Base-by-base conservation (phyloP, 2,329 filamentous ascomycete genomes). In the Pezicula neosporulosa region DNA sequence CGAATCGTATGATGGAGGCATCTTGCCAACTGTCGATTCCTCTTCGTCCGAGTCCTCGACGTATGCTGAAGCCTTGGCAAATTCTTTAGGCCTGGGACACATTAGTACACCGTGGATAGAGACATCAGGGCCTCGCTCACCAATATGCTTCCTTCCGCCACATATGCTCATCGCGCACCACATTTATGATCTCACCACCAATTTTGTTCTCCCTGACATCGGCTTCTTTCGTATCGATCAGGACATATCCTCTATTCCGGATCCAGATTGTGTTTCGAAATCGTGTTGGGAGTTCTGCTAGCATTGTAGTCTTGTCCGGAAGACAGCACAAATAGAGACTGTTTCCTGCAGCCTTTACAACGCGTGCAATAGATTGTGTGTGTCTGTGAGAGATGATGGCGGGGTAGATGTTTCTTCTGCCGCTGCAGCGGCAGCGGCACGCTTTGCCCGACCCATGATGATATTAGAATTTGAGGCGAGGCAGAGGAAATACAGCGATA, bases 261-360 rank as follows among this genome's bases (percentile, higher is more conserved):
- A 97, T 88, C 89, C 90, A 97, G 57, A 97, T 90, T 2, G 90
- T 94, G 58, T 90, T 94, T 55, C 93, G 88, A 67, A 97, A 97
- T 38, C 85, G 84, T 24, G 90, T 76, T 9, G 89, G 87, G 18
- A 99, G 82, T 74, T 97, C 91, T 19, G 91, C 86, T 16, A 95
- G 74, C 37, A 93, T 70, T 6, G 78, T 72, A 62, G 83, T 80
- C 52, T 81, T 79, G 60, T 78, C 77, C 21, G 92, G 84, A 28
- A 92, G 74, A 65, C 86, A 78, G 65, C 93, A 90, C 41, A 81
- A 81, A 76, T 96, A 97, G 39, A 96, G 77, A 69, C 89, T 95
- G 73, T 96, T 96, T 59, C 93, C 93, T 60, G 91, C 87, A 41
- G 87, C 87, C 68, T 89, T 89, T 64, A 89, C 72, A 52, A 97